Base-by-base conservation (phyloP, 83 land plant genomes). In the Thuja plicata region DNA sequence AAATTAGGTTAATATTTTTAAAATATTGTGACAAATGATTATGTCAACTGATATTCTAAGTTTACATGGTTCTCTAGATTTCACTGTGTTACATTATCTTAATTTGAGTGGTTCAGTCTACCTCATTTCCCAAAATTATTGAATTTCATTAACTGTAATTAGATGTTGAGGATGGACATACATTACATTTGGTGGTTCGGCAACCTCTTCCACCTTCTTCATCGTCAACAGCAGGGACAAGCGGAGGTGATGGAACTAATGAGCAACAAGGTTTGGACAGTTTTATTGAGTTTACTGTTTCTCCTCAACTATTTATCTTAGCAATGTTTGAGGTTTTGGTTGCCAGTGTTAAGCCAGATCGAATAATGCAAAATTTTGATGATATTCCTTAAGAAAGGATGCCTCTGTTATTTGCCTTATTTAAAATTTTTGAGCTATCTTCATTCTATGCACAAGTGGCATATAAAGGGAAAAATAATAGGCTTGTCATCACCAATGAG, bases 141-240 rank as follows among this genome's bases (percentile, higher is more conserved):
- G 17, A 32, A 76, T 76, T 78, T 73, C 90, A 89, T 88, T 91
- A 30, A 92, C 87, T 38, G 35, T 87, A 79, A 41, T 16, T 87
- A 92, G 93, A 90, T 79, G 54, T 92, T 79, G 93, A 92, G 80
- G 87, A 90, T 88, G 93, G 93, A 34, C 90, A 92, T 76, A 92
- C 93, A 45, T 54, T 92, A 34, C 93, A 92, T 88, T 88, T 92
- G 87, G 93, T 92, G 71, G 93, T 76, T 57, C 87, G 91, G 45
- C 93, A 90, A 50, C 93, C 93, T 45, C 86, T 88, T 35, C 88
- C 88, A 24, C n/a, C 89, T 73, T 34, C 90, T 82, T 27, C 88
- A 34, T 87, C 89, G 43, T 15, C 90, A 70, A 17, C 89, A 37
- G 45, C 54, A 57, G 91, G 91, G 2, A 11, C 89, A 27, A 86